These are phyloP conservation scores for Viola pubescens DNA, from an alignment of 441 rosid genomes.

Conservation along the genomic window DNA sequence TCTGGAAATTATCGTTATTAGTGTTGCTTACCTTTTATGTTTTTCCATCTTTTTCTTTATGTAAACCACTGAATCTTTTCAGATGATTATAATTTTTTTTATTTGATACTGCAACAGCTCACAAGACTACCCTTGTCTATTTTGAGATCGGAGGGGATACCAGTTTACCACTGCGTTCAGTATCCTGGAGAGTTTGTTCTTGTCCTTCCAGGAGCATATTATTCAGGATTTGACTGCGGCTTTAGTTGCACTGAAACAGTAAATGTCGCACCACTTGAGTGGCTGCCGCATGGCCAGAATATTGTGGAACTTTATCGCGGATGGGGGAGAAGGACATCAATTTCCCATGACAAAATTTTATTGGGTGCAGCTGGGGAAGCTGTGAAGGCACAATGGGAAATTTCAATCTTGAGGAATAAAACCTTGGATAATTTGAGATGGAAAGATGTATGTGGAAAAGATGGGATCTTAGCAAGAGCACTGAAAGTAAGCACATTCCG, in stretches of 20 bases:
- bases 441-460: slow-evolving; percentile 50
- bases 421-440: slow-evolving; percentile 38
- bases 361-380: slow-evolving; percentile 60
- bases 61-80: too few species aligned
- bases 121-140: slow-evolving; percentile 35
- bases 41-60: not conserved
- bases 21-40: not conserved
- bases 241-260: slow-evolving; percentile 39
- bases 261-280: slow-evolving; percentile 67
- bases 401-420: slow-evolving; percentile 31
- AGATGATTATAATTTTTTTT: slow-evolving; percentile 6
- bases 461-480: slow-evolving; percentile 50
- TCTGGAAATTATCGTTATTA: not conserved
- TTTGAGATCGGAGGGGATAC: slow-evolving; percentile 54
- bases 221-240: slow-evolving; percentile 67
- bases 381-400: slow-evolving; percentile 58
- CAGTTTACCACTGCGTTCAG: slow-evolving; percentile 60
- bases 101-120: slow-evolving; percentile 33
- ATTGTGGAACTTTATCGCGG: slow-evolving; percentile 48
- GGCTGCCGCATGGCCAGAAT: slow-evolving; percentile 67
- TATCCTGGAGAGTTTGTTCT: slow-evolving; percentile 69
- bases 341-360: slow-evolving; percentile 68
- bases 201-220: slow-evolving; percentile 62
- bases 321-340: slow-evolving; percentile 37
- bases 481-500: slow-evolving; percentile 40